Conservation (phyloP, 83 land plant genomes). For the Diphasiastrum complanatum region DNA sequence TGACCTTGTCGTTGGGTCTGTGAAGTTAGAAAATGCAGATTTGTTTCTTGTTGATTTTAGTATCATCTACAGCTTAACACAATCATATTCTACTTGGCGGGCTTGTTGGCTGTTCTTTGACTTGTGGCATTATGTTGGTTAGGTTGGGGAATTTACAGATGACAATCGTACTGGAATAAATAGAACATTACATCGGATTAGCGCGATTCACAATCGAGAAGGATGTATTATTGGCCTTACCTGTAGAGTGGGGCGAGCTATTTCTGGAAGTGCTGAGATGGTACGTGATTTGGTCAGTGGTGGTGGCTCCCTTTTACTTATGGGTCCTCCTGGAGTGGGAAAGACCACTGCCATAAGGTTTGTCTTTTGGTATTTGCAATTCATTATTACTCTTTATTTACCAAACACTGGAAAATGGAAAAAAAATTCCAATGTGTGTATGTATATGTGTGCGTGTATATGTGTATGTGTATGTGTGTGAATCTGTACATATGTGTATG, state of each 20-base stretch:
- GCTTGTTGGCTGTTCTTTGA: too few species aligned
- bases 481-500: too few species aligned
- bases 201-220: slow-evolving; percentile 81
- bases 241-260: slow-evolving; percentile 83
- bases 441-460: slow-evolving; percentile 4
- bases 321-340: slow-evolving; percentile 98
- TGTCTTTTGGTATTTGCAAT: neutral
- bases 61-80: too few species aligned
- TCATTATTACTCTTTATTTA: neutral
- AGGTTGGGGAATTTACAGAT: slow-evolving; percentile 94
- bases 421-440: neutral
- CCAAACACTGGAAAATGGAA: neutral
- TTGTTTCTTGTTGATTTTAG: too few species aligned
- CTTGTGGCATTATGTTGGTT: too few species aligned
- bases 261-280: slow-evolving; percentile 92
- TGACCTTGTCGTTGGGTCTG: too few species aligned
- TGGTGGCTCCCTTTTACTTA: slow-evolving; percentile 82
- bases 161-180: slow-evolving; percentile 92
- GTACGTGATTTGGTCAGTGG: slow-evolving; percentile 64
- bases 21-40: too few species aligned
- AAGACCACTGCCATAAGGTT: slow-evolving; percentile 95
- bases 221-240: slow-evolving; percentile 87
- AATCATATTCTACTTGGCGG: too few species aligned
- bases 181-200: slow-evolving; percentile 80
- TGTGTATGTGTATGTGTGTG: too few species aligned